Evolutionary conservation across 192 early-diverging fungal species (phyloP).

Genomic region (Gamsiella multidivaricata): DNA sequence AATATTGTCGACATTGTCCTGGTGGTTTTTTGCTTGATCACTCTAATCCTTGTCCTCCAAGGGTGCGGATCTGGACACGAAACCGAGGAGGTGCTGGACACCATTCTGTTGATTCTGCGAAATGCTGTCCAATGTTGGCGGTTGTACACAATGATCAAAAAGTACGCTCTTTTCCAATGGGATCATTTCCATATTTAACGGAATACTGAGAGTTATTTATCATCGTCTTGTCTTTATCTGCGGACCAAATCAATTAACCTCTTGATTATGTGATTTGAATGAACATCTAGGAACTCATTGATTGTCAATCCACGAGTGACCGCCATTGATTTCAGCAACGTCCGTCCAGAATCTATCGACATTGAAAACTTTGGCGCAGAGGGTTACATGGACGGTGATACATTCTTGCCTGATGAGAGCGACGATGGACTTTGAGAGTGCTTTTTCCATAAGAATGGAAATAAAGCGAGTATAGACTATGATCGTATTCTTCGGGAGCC

Average conservation of each 20-base stretch:
- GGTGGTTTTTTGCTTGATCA: constrained; percentile 74
- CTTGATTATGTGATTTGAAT: background rate
- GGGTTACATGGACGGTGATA: constrained; percentile 26
- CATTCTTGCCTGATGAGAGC: constrained; percentile 25
- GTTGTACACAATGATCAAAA: constrained; percentile 74
- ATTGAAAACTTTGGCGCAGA: constrained; percentile 37
- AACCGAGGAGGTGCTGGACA: constrained; percentile 78
- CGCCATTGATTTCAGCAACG: constrained; percentile 38
- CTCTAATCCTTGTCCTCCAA: constrained; percentile 70
- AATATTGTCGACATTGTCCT: constrained; percentile 80
- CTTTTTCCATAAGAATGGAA: background rate
- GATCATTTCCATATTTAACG: too few relatives aligned
- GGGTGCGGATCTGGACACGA: constrained; percentile 74
- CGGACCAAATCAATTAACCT: background rate
- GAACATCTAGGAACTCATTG: constrained; percentile 36
- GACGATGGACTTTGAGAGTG: constrained; percentile 29
- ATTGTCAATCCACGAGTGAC: constrained; percentile 45
- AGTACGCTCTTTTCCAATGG: too few relatives aligned
- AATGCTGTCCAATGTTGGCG: constrained; percentile 77
- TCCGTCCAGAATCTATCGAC: constrained; percentile 31
- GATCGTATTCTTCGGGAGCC: too few relatives aligned
- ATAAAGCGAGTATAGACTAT: too few relatives aligned
- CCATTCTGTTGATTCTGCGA: constrained; percentile 76
- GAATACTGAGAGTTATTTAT: too few relatives aligned
- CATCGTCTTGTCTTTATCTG: background rate